phyloP scores from a whole-genome alignment of 2,329 filamentous ascomycete genomes.

The Boeremia lycopersici region DNA sequence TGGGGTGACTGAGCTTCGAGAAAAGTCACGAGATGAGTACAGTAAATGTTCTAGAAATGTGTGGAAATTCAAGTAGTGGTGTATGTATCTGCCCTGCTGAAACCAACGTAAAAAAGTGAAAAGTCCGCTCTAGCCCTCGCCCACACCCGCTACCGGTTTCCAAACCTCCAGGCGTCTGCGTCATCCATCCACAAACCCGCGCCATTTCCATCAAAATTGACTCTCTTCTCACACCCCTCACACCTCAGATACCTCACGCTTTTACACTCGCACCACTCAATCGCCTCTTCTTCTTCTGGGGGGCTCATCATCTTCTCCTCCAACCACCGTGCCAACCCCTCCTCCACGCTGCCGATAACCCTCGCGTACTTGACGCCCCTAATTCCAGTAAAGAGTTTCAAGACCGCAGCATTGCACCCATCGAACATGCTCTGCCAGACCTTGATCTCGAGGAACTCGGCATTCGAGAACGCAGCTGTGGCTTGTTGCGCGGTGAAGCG shows the following conservation, averaged over 20 bases:
- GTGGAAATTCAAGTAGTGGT: background rate
- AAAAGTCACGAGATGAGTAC: too few relatives aligned
- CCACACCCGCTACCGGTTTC: slow-evolving; percentile 16
- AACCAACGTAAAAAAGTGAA: background rate
- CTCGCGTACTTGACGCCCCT: slow-evolving; percentile 53
- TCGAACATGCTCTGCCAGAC: slow-evolving; percentile 53
- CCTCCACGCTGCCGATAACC: slow-evolving; percentile 52
- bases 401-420: slow-evolving; percentile 48
- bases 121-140: background rate
- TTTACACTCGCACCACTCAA: slow-evolving; percentile 36
- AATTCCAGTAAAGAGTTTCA: slow-evolving; percentile 54
- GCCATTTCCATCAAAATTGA: slow-evolving; percentile 10
- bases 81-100: background rate
- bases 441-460: slow-evolving; percentile 56
- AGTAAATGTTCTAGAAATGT: too few relatives aligned
- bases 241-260: slow-evolving; percentile 39
- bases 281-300: slow-evolving; percentile 19
- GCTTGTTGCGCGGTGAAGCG: slow-evolving; percentile 51
- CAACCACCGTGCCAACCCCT: slow-evolving; percentile 52
- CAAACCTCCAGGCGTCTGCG: slow-evolving; percentile 30
- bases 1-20: too few relatives aligned
- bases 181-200: slow-evolving; percentile 23
- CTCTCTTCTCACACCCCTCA: slow-evolving; percentile 23
- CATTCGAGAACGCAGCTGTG: slow-evolving; percentile 51
- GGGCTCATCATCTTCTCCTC: slow-evolving; percentile 52